A percentile compares a stretch with the other conserved stretches of the same genome.
Conservation (phyloP, 2,329 filamentous ascomycete species). For the Periconia digitata region DNA sequence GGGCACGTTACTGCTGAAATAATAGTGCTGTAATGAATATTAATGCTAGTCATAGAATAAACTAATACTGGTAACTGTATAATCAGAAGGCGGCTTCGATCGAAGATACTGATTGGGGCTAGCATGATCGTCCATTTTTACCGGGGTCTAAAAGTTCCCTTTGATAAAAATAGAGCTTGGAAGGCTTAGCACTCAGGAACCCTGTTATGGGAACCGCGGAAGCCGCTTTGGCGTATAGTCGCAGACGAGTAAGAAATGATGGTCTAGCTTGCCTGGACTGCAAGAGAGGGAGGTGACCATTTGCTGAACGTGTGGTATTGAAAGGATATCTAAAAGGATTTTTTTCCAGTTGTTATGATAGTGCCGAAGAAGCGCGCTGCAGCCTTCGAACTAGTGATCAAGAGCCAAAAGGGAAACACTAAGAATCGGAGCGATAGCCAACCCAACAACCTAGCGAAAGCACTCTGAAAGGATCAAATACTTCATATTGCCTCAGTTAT, state of each 20-base stretch:
- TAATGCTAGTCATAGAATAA: too few species aligned
- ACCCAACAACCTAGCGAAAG: conserved; percentile 5
- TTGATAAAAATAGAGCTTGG: neutral
- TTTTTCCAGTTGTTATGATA: conserved; percentile 6
- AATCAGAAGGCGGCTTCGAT: too few species aligned
- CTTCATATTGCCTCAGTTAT: conserved; percentile 6
- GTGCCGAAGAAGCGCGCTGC: conserved; percentile 5
- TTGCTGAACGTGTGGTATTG: conserved; percentile 1
- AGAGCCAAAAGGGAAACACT: conserved; percentile 7
- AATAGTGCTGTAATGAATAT: too few species aligned
- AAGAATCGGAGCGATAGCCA: conserved; percentile 4
- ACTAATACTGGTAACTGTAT: too few species aligned
- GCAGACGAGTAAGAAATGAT: conserved; percentile 2
- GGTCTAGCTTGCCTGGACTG: conserved; percentile 4
- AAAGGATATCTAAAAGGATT: conserved; percentile 7
- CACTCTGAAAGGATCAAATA: conserved; percentile 2
- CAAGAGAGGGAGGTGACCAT: conserved; percentile 2
- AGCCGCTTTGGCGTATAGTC: conserved; percentile 5
- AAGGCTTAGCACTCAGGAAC: conserved; percentile 1
- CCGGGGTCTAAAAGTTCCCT: too few species aligned
- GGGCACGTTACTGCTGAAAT: too few species aligned
- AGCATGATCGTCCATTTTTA: too few species aligned
- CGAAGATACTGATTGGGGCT: too few species aligned
- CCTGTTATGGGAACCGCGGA: conserved; percentile 2
- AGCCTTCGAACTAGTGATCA: conserved; percentile 6